Percentiles rank a stretch among this genome's conserved stretches.
phyloP scores from a whole-genome alignment of 768 basidiomycete species.

The Russula brevipes region DNA sequence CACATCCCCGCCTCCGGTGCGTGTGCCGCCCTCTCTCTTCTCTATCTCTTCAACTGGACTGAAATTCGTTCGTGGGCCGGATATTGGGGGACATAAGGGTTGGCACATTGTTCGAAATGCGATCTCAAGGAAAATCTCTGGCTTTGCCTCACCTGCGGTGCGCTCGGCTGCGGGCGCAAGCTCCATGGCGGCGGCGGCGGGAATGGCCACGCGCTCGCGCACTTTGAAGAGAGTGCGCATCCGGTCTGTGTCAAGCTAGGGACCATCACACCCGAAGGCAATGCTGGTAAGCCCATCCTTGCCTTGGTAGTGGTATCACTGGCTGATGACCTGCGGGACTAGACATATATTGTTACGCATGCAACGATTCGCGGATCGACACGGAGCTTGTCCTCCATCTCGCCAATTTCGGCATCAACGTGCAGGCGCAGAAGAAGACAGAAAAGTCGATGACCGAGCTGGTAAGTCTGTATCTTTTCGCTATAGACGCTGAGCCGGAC shows the following conservation, averaged over 20 bases:
- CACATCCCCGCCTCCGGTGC: conserved; percentile 52
- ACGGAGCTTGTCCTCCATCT: conserved; percentile 72
- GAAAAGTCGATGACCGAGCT: conserved; percentile 97
- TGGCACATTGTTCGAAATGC: conserved; percentile 78
- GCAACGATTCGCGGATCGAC: conserved; percentile 79
- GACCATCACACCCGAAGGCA: conserved; percentile 93
- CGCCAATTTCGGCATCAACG: conserved; percentile 79
- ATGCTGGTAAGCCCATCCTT: conserved; percentile 58
- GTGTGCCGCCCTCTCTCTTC: not conserved
- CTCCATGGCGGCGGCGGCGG: conserved; percentile 80
- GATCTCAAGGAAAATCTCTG: conserved; percentile 89
- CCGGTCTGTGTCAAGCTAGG: conserved; percentile 88
- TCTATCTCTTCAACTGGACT: not conserved
- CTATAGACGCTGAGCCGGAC: not conserved
- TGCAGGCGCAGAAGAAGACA: conserved; percentile 77
- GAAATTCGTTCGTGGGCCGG: not conserved
- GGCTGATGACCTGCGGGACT: not conserved
- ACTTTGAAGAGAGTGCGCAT: conserved; percentile 69
- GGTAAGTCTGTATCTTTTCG: conserved; percentile 39
- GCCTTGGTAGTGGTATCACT: not conserved
- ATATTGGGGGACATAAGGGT: conserved; percentile 39
- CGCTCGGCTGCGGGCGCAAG: conserved; percentile 81
- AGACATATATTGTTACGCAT: conserved; percentile 94
- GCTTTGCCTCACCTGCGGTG: conserved; percentile 91
- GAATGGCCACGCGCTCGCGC: conserved; percentile 83